Base-by-base conservation (phyloP, 352 stramenopile species). In the Globisporangium megalacanthum region DNA sequence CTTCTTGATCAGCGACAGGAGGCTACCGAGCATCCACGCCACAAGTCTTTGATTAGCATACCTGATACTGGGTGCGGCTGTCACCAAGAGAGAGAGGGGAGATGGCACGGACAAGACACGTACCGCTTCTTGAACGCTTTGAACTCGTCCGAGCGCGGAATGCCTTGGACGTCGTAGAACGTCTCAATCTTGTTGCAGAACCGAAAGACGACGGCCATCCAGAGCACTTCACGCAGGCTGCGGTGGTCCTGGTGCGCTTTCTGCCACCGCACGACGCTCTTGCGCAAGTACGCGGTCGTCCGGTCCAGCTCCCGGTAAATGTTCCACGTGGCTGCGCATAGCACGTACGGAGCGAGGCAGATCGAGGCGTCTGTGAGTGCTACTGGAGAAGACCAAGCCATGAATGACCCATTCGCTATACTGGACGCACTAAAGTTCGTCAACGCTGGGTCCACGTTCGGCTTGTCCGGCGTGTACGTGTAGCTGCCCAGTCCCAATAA, bases 151-250 rank as follows among this genome's bases (percentile, higher is more conserved):
- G 83, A 89, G 55, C 70, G 85, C 33, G 83, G 83, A 45, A 91
- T 90, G 20, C 80, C 83, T 54, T 89, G 80, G 3, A 86, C 68
- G 53, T 85, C 82, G 59, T 93, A 63, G 64, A 93, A 90, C 13
- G 76, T 93, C 66, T 93, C 79, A 22, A 93, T 69, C 66, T 84
- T 81, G 65, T 91, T 91, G 66, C 83, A 91, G 61, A 77, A 88
- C 31, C 83, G 79, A 51, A 93, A 93, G 17, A 86, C 75, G 6
- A 89, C 75, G 6, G 83, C 68, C 77, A 90, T 90, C 83, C 83
- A 93, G 54, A 93, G 61, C 29, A 90, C 77, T 60, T 91, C 80
- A 39, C 79, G 78, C 49, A 90, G 61, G 54, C 77, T 84, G 35
- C 89, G 64, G 22, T 72, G 75, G 42, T 81, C 81, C 41, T 92